A percentile compares a stretch with the other conserved stretches of the same genome.
Conservation (phyloP, 495 filamentous ascomycete species). For the Saxophila tyrrhenica region DNA sequence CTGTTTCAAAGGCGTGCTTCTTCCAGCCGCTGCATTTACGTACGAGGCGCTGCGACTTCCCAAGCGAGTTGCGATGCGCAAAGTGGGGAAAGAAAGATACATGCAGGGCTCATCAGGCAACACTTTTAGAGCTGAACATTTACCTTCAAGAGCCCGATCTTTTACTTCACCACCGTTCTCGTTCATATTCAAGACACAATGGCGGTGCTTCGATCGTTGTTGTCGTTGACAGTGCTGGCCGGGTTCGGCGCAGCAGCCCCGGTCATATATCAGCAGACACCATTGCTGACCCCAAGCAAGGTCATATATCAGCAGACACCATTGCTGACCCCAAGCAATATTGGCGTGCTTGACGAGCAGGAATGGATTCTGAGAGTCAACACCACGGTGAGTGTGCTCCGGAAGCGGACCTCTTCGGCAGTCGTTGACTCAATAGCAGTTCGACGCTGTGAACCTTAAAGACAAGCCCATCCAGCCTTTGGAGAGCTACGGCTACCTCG, state of each 20-base stretch:
- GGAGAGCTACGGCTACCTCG: neutral
- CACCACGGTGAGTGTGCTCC: neutral
- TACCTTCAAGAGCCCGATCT: too few species aligned
- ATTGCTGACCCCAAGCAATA: neutral
- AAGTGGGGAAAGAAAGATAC: too few species aligned
- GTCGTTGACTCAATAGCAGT: neutral
- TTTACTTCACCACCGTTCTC: too few species aligned
- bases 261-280: neutral
- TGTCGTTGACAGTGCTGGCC: neutral
- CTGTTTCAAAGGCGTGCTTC: too few species aligned
- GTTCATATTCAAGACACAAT: too few species aligned
- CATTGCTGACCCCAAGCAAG: neutral
- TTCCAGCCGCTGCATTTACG: too few species aligned
- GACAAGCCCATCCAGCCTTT: neutral
- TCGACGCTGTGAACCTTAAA: neutral
- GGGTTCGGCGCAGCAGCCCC: neutral
- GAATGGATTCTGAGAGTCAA: neutral
- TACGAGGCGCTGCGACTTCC: too few species aligned
- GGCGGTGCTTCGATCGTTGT: neutral
- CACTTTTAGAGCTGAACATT: too few species aligned
- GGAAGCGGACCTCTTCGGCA: neutral
- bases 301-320: neutral
- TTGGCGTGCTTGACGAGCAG: neutral
- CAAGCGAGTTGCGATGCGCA: too few species aligned
- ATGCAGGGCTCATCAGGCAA: too few species aligned